Conservation (phyloP, 78 protist genomes). For the Dictyostelium purpureum region DNA sequence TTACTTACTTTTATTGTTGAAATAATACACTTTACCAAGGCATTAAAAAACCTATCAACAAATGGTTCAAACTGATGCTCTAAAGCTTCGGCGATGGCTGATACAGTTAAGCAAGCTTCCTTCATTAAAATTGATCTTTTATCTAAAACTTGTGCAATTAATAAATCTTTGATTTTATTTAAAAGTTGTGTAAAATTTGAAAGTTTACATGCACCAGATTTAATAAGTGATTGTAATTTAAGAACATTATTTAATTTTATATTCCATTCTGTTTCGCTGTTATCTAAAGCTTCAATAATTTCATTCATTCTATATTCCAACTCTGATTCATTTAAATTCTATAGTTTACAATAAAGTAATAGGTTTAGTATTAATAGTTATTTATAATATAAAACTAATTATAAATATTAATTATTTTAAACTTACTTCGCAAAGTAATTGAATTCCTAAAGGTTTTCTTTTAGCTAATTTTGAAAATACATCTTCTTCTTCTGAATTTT, state of each 20-base stretch:
- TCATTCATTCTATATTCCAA: slow-evolving; percentile 17
- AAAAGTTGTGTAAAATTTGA: background rate
- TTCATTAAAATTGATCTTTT: slow-evolving; percentile 42
- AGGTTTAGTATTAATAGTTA: too few species aligned
- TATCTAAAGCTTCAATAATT: background rate
- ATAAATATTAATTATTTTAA: too few species aligned
- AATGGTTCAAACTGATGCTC: slow-evolving; percentile 40
- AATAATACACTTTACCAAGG: slow-evolving; percentile 24
- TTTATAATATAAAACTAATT: too few species aligned
- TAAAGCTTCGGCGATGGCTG: background rate
- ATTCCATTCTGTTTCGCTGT: slow-evolving; percentile 25
- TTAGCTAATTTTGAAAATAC: background rate
- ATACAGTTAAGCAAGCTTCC: slow-evolving; percentile 33
- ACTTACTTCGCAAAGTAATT: background rate
- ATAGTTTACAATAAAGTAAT: background rate
- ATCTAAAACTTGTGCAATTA: background rate
- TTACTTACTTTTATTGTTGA: slow-evolving; percentile 33
- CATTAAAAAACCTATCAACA: slow-evolving; percentile 21
- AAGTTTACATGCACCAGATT: slow-evolving; percentile 10
- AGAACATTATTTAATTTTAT: slow-evolving; percentile 30
- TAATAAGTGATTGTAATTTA: slow-evolving; percentile 31
- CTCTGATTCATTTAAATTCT: slow-evolving; percentile 13
- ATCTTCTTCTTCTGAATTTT: background rate
- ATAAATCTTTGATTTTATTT: background rate
- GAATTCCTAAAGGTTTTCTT: slow-evolving; percentile 3